Evolutionary conservation across 1,284 basidiomycete genomes (phyloP), one percentile per base, ranked within the genome.

Genomic region (Cutaneotrichosporon mucoides): DNA sequence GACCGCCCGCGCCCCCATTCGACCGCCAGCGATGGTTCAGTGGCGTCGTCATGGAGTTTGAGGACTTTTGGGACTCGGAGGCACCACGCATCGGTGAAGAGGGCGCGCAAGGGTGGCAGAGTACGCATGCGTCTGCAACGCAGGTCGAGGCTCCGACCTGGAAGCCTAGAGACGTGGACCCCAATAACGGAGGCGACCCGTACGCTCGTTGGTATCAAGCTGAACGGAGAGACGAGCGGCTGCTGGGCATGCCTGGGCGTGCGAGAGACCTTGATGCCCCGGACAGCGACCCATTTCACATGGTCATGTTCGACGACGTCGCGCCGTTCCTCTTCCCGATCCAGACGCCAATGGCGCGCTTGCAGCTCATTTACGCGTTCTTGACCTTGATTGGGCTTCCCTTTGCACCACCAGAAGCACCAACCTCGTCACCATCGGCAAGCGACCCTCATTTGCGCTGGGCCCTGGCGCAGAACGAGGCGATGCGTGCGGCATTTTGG

Each of bases 301-400:
- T 84, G 2, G 82, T 95, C 24, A 79, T 97, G 12, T 91, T 93
- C 73, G 81, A 84, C 48, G 93, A 97, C 71, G 82, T 96, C 59
- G 83, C 83, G 10, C 76, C 85, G 2, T 80, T 92, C 50, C 81
- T 97, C 16, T 78, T 90, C 56, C 71, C 83, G 37, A 69, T 94
- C 37, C 79, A 79, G 9, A 81, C 83, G 4, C 67, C 75, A 3
- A 77, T 77, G 42, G 84, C 85, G 0, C 85, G 85, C 69, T 72
- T 84, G 24, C 82, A 84, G 38, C 86, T 93, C 66, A 84, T 89
- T 12, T 79, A 88, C 60, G 83, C 86, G 6, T 92, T 89, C 84
- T 80, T 96, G 40, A 85, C 86, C 13, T 84, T 89, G 68, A 76
- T 89, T 33, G 91, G 90, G 10, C 81, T 95, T 13, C 85, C 79